These are phyloP conservation scores for Hypoxylon sp. DNA, from an alignment of 2,329 filamentous ascomycete genomes.

Conservation along the genomic window DNA sequence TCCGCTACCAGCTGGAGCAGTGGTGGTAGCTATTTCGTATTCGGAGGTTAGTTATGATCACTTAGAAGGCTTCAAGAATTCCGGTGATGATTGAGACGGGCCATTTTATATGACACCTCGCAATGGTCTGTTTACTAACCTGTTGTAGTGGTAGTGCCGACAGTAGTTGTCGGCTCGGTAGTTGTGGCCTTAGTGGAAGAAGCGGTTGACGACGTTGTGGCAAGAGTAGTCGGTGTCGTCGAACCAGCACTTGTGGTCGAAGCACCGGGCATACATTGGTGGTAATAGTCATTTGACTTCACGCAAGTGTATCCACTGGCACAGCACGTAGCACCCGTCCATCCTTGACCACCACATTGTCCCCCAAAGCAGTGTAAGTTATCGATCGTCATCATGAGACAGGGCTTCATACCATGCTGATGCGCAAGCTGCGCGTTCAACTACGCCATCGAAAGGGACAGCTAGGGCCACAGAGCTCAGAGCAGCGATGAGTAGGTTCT, in stretches of 20 bases:
- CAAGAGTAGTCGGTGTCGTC: constrained; percentile 37
- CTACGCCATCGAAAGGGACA: constrained; percentile 54
- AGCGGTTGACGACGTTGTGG: constrained; percentile 20
- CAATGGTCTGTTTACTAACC: constrained; percentile 13
- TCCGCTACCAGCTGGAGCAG: constrained; percentile 49
- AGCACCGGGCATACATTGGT: constrained; percentile 44
- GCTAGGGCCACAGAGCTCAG: constrained; percentile 57
- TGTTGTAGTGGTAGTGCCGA: constrained; percentile 39
- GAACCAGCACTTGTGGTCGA: constrained; percentile 20
- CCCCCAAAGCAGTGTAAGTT: constrained; percentile 41
- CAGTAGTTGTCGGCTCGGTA: constrained; percentile 1
- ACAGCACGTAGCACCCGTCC: constrained; percentile 61
- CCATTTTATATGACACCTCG: not conserved
- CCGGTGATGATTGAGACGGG: not conserved
- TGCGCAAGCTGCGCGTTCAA: constrained; percentile 55
- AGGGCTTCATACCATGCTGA: constrained; percentile 51
- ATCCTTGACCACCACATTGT: constrained; percentile 63
- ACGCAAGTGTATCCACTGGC: constrained; percentile 56
- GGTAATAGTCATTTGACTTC: constrained; percentile 45
- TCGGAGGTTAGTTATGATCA: constrained; percentile 1
- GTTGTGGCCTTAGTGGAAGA: constrained; percentile 50
- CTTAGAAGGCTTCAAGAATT: not conserved
- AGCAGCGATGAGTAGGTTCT: constrained; percentile 53
- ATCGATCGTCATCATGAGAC: not conserved
- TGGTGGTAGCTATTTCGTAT: constrained; percentile 41